Percentiles rank a stretch among this genome's conserved stretches.
Evolutionary conservation across 2,329 filamentous ascomycete species (phyloP).

Genomic region (Leptographium galeiforme): DNA sequence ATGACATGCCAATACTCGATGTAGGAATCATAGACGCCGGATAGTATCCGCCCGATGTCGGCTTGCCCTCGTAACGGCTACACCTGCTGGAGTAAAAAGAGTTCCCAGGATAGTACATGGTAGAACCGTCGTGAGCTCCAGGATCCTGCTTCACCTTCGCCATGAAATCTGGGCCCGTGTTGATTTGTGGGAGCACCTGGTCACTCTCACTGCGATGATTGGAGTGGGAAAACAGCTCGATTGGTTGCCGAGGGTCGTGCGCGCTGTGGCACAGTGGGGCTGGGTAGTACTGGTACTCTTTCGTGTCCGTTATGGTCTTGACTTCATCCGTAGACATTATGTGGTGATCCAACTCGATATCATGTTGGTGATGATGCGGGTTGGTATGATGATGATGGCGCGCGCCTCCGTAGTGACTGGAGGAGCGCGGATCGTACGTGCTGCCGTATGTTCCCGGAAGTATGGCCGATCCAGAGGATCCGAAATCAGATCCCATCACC

Average conservation of each 20-base stretch:
- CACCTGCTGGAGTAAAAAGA: conserved; percentile 27
- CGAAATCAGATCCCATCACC: conserved; percentile 26
- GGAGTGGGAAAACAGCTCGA: conserved; percentile 34
- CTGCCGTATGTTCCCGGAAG: conserved; percentile 24
- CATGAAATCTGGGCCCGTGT: conserved; percentile 2
- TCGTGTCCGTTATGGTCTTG: conserved; percentile 33
- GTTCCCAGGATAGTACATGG: conserved; percentile 29
- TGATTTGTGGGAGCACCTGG: conserved; percentile 17
- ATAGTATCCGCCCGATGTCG: conserved; percentile 38
- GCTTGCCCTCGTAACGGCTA: conserved; percentile 39
- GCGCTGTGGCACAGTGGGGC: conserved; percentile 34
- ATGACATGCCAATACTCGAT: conserved; percentile 32
- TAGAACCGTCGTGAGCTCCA: conserved; percentile 18
- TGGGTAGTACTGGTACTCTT: conserved; percentile 43
- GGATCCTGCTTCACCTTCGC: conserved; percentile 36
- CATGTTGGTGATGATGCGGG: conserved; percentile 22
- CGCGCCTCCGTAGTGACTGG: conserved; percentile 27
- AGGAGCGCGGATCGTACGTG: conserved; percentile 26
- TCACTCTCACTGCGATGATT: conserved; percentile 22
- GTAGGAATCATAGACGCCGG: conserved; percentile 32
- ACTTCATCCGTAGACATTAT: conserved; percentile 38
- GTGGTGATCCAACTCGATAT: conserved; percentile 32
- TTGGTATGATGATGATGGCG: conserved; percentile 20
- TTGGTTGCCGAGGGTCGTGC: conserved; percentile 26
- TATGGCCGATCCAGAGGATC: conserved; percentile 22